A percentile compares a stretch with the other conserved stretches of the same genome.
Conservation (phyloP, 768 basidiomycete genomes). For the Lactarius tabidus region DNA sequence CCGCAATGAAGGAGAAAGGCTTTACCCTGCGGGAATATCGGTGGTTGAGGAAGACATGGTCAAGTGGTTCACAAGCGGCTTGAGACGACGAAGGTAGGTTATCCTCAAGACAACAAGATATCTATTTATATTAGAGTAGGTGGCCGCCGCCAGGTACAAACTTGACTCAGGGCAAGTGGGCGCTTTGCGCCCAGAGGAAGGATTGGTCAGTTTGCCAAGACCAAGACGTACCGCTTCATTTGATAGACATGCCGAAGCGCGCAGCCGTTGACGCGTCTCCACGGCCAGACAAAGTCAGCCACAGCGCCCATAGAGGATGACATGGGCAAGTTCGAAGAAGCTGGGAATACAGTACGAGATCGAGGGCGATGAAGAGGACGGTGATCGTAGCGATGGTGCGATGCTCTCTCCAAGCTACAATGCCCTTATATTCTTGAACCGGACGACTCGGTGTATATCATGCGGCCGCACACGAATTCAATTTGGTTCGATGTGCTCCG, state of each 20-base stretch:
- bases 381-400: constrained; percentile 60
- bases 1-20: neutral
- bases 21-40: constrained; percentile 24
- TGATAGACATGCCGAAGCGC: constrained; percentile 57
- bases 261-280: constrained; percentile 42
- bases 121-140: too few relatives aligned
- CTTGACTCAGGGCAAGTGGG: too few relatives aligned
- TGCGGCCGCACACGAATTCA: constrained; percentile 90
- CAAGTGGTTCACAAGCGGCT: too few relatives aligned
- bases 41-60: constrained; percentile 18
- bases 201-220: too few relatives aligned
- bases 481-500: constrained; percentile 95
- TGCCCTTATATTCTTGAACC: constrained; percentile 54
- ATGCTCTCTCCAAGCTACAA: neutral
- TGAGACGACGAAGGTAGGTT: too few relatives aligned
- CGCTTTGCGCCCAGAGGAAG: too few relatives aligned
- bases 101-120: too few relatives aligned
- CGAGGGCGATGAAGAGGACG: constrained; percentile 73
- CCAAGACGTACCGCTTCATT: neutral
- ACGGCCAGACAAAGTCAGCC: constrained; percentile 43
- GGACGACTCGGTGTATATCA: constrained; percentile 85
- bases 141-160: too few relatives aligned
- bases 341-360: constrained; percentile 99
- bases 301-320: constrained; percentile 45
- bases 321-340: constrained; percentile 97